Conservation (phyloP, 140 eudicot genomes). For the Flaveria floridana region DNA sequence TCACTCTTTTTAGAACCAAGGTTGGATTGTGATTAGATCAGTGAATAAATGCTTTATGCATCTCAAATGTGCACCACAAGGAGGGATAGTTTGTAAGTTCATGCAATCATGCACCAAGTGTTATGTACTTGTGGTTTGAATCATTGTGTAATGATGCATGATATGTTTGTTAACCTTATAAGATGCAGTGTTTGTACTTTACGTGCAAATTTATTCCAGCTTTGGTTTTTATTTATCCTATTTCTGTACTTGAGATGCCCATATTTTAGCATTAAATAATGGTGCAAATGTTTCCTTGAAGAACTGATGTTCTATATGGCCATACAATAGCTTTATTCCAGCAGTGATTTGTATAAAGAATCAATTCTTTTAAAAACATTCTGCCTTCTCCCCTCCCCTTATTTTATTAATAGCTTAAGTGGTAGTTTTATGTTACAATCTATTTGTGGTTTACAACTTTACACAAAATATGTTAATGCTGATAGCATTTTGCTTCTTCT, state of each 20-base stretch:
- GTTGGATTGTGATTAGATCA: background rate
- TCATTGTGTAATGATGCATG: background rate
- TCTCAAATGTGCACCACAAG: background rate
- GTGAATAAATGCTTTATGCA: background rate
- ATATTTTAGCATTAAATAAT: background rate
- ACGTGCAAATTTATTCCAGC: background rate
- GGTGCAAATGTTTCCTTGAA: background rate
- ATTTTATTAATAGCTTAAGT: background rate
- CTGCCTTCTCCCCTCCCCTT: background rate
- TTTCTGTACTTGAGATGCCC: background rate
- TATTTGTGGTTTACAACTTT: background rate
- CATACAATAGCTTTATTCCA: background rate
- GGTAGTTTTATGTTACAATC: background rate
- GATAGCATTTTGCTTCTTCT: conserved; percentile 25
- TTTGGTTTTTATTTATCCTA: background rate
- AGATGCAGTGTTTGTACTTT: background rate
- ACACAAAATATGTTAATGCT: background rate
- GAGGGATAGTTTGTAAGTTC: background rate
- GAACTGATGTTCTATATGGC: background rate
- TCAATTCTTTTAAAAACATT: background rate
- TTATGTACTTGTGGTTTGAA: background rate
- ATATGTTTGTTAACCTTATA: background rate
- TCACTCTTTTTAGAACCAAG: background rate
- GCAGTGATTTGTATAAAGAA: background rate
- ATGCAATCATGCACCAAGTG: background rate